Base-by-base conservation (phyloP, 495 filamentous ascomycete genomes). In the Lepraria neglecta region DNA sequence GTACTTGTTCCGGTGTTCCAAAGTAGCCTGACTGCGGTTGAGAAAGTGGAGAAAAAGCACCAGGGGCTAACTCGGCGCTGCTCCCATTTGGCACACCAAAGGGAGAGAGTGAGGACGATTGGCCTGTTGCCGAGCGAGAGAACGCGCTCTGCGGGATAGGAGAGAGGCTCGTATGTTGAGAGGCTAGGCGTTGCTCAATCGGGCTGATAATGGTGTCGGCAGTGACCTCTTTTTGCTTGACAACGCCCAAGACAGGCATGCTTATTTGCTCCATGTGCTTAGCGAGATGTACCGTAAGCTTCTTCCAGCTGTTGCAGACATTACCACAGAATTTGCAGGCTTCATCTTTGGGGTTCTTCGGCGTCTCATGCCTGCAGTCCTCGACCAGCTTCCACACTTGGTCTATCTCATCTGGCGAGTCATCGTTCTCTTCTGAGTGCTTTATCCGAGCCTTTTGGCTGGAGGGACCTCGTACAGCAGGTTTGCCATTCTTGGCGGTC, bases 251-350 rank as follows among this genome's bases (percentile, higher is more conserved):
- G 53, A 97, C 82, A 0, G 92, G 92, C 69, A 97, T 80, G 66
- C 88, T 90, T 70, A 97, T 88, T 62, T 89, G 85, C 70, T 96
- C 92, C 91, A 97, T 95, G 75, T 97, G 92, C 66, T 91, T 91
- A n/a, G 91, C 92, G 64, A 96, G 76, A 76, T 96, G 92, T 33
- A 91, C 90, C 3, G 89, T 95, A 58, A 97, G 77, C 77, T 96
- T 95, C 79, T 95, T 96, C 92, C 91, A 96, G 53, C 82, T 90
- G 60, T 79, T 83, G 75, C 88, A 92, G 38, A 82, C 76, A 70
- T 89, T 89, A 56, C 87, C 87, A 66, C 92, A 97, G 76, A 97
- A 97, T 59, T 88, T 84, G 76, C 92, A 97, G 27, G 87, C 83
- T 71, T 97, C 92, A n/a, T 88, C 80, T 54, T 81, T 75, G 3